A percentile compares a stretch with the other conserved stretches of the same genome.
phyloP scores from a whole-genome alignment of 2,329 filamentous ascomycete genomes.

The Penicillium sp. region DNA sequence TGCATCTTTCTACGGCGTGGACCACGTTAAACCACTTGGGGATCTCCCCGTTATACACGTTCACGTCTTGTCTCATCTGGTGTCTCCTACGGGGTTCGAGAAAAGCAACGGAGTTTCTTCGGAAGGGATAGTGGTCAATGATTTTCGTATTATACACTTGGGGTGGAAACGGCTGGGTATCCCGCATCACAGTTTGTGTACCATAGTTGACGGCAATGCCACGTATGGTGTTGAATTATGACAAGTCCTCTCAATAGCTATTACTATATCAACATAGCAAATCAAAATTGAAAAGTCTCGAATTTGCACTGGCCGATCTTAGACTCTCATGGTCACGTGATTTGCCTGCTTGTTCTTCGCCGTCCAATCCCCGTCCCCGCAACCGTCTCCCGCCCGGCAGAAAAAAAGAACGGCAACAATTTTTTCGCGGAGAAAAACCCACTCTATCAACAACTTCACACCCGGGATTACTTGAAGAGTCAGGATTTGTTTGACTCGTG shows the following conservation, averaged over 20 bases:
- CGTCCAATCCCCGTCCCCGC: slow-evolving; percentile 25
- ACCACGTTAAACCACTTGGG: slow-evolving; percentile 12
- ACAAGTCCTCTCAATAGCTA: background rate
- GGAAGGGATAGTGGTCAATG: slow-evolving; percentile 20
- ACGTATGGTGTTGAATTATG: slow-evolving; percentile 5
- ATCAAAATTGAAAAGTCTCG: background rate
- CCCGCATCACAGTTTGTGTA: slow-evolving; percentile 21
- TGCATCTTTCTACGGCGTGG: slow-evolving; percentile 25
- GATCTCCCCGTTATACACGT: slow-evolving; percentile 19
- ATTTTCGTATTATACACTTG: slow-evolving; percentile 16
- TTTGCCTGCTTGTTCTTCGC: slow-evolving; percentile 15
- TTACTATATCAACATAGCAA: background rate
- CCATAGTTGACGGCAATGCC: slow-evolving; percentile 22
- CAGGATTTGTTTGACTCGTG: slow-evolving; percentile 26
- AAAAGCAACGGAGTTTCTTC: slow-evolving; percentile 40
- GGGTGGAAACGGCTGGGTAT: slow-evolving; percentile 14
- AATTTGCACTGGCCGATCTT: background rate
- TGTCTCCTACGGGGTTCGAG: slow-evolving; percentile 21
- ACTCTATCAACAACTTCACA: slow-evolving; percentile 25
- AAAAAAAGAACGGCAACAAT: slow-evolving; percentile 27
- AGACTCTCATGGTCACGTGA: background rate
- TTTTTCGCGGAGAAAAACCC: slow-evolving; percentile 28
- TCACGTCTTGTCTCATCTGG: slow-evolving; percentile 21
- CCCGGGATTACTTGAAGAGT: slow-evolving; percentile 26
- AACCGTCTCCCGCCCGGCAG: slow-evolving; percentile 24